Percentiles rank a stretch among this genome's conserved stretches.
These are phyloP conservation scores for Talaromyces sp. DNA, from an alignment of 2,329 filamentous ascomycete species.

Conservation along the genomic window DNA sequence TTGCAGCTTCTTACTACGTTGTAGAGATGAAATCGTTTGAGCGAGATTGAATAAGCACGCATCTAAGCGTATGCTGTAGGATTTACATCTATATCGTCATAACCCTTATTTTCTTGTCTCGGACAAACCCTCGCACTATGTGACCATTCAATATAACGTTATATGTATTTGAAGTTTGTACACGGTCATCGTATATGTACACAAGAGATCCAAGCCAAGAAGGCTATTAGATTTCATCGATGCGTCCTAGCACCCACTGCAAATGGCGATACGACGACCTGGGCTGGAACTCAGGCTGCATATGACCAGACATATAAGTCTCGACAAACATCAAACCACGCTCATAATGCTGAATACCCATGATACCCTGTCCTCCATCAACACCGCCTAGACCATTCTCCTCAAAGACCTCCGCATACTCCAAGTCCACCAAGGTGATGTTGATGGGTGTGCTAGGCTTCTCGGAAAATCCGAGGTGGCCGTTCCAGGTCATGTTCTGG, in stretches of 20 bases:
- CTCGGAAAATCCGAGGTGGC: conserved; percentile 64
- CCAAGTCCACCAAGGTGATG: conserved; percentile 48
- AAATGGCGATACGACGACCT: conserved; percentile 66
- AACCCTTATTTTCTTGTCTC: background rate
- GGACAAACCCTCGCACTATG: background rate
- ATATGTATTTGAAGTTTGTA: background rate
- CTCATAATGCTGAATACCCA: conserved; percentile 70
- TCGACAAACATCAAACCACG: conserved; percentile 67
- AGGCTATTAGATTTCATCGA: conserved; percentile 14
- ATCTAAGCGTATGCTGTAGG: too few species aligned
- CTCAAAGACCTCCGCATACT: conserved; percentile 49
- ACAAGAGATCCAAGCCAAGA: background rate
- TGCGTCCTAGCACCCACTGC: conserved; percentile 32
- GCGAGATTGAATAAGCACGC: background rate
- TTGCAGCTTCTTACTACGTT: too few species aligned
- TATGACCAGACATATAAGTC: conserved; percentile 36
- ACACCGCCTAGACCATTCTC: conserved; percentile 63
- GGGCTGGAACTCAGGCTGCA: conserved; percentile 61
- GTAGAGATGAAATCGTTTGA: background rate
- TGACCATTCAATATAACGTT: background rate
- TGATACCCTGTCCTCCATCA: conserved; percentile 59
- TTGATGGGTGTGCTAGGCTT: conserved; percentile 45
- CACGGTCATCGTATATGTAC: background rate
- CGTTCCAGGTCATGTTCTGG: conserved; percentile 79
- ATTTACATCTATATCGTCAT: too few species aligned